Evolutionary conservation across 140 eudicot genomes (phyloP), one percentile per base, ranked within the genome.

Genomic region (Ambrosia hybrid): DNA sequence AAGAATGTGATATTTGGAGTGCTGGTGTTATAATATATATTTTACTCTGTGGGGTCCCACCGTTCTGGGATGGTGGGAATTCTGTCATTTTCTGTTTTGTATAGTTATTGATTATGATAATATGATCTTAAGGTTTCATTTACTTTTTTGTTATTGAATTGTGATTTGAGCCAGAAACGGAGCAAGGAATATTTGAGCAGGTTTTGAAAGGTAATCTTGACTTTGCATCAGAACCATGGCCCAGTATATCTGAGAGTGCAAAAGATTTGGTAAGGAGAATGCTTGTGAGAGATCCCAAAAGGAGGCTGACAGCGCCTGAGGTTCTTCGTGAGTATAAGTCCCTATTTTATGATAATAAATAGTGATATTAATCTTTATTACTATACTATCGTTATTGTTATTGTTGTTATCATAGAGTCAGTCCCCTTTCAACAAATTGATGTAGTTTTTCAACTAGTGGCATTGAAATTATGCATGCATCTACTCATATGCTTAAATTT

Each of bases 201-300:
- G 98, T 92, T 39, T 67, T 89, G 57, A 87, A 72, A 75, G 98
- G 98, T 12, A 91, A 85, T 52, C 96, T 89, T 12, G 98, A 92
- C 78, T 92, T 92, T 76, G 81, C 70, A 69, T 89, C 98, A 60
- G 98, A 92, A 78, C 98, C 98, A 21, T 92, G 98, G 98, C 98
- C 98, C n/a, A 85, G 81, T 49, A 92, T 92, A 70, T 92, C 96
- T 30, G 96, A 85, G 4, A 78, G 91, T 68, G 98, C 98, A 73
- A 92, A 92, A 79, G 98, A 92, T 83, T 82, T 92, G 75, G 96
- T 92, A 10, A 81, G 86, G 39, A 87, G 67, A 87, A 92, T 92
- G 98, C 98, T 92, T 17, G 89, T 82, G 4, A 72, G 96, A 82
- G 96, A 92, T 65, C 92, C 92, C 17, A 92, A 87, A 76, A 82